Base-by-base conservation (phyloP, 305 asterid species). In the Plantago coronopus region DNA sequence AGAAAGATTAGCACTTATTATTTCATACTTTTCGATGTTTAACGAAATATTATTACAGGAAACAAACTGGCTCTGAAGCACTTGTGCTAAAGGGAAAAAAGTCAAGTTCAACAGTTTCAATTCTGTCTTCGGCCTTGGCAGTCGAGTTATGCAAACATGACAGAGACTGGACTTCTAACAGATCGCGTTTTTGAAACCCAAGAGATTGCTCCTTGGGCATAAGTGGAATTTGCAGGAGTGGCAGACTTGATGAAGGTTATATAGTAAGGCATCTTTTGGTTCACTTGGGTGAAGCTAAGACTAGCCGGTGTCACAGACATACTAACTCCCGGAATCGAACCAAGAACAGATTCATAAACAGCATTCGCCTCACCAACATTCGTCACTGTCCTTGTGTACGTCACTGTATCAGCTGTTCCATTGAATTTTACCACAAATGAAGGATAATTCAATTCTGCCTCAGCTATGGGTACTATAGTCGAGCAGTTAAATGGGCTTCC, bases 321-420 rank as follows among this genome's bases (percentile, higher is more conserved):
- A 15, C 51, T 73, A 14, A 75, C 69, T 12, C 81, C 72, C 0
- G 16, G 64, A 19, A 25, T 34, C 0, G 58, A 50, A 34, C 48
- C 19, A 40, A 73, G 29, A 0, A 7, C 27, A 2, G 65, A 51
- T 2, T 14, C 12, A 40, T 79, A 82, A 7, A n/a, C 55, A 6
- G 85, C 72, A 8, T 59, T 66, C 18, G 75, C 79, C 54, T 70
- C 78, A 0, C 91, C 91, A 6, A 83, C 91, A 22, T 83, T 83
- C n/a, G 82, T 76, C 57, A 81, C 76, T 1, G 79, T 81, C 73
- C 91, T 74, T 17, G 79, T 66, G 59, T 66, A 78, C 43, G 65
- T 59, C 9, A 74, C 48, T 15, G 19, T 7, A 13, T 38, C 9
- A 0, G 59, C n/a, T n/a, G n/a, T 23, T 10, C 74, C 78, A 9